Evolutionary conservation across 371 early-diverging fungal genomes (phyloP).

Genomic region (Polyrhizophydium stewartii): DNA sequence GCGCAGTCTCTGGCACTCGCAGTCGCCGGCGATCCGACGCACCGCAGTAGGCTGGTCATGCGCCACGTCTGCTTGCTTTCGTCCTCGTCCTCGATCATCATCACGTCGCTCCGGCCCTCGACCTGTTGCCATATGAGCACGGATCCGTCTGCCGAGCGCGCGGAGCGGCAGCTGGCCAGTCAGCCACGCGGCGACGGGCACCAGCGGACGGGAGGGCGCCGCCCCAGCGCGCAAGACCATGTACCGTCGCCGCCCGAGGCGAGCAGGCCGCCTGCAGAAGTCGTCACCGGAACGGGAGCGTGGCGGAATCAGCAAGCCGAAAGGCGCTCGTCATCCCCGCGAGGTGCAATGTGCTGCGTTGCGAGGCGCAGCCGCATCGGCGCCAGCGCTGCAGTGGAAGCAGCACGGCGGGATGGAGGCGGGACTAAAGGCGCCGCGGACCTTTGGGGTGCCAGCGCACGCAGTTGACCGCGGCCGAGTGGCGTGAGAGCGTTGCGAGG

Average conservation of each 20-base stretch:
- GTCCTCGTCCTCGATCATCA: slow-evolving; percentile 46
- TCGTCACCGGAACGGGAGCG: too few species aligned
- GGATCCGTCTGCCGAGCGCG: slow-evolving; percentile 60
- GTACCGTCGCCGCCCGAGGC: slow-evolving; percentile 91
- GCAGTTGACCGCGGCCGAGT: slow-evolving; percentile 87
- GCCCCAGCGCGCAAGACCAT: background rate
- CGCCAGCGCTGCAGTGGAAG: too few species aligned
- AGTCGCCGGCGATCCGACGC: background rate
- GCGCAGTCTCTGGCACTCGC: too few species aligned
- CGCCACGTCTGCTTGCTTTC: slow-evolving; percentile 24
- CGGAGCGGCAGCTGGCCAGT: too few species aligned
- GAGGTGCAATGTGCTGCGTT: too few species aligned
- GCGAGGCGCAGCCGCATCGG: too few species aligned
- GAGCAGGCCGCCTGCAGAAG: slow-evolving; percentile 49
- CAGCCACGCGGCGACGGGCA: too few species aligned
- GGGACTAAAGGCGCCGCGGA: too few species aligned
- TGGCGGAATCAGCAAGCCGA: too few species aligned
- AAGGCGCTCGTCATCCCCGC: too few species aligned
- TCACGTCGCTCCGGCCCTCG: slow-evolving; percentile 22
- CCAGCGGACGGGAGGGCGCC: too few species aligned
- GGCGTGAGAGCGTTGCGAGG: slow-evolving; percentile 76
- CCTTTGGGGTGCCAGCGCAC: slow-evolving; percentile 88
- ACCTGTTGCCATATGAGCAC: slow-evolving; percentile 79
- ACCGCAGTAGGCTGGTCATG: slow-evolving; percentile 17
- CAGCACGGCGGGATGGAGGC: too few species aligned